Base-by-base conservation (phyloP, 371 early-diverging fungal species). In the Nematocida homosporus region DNA sequence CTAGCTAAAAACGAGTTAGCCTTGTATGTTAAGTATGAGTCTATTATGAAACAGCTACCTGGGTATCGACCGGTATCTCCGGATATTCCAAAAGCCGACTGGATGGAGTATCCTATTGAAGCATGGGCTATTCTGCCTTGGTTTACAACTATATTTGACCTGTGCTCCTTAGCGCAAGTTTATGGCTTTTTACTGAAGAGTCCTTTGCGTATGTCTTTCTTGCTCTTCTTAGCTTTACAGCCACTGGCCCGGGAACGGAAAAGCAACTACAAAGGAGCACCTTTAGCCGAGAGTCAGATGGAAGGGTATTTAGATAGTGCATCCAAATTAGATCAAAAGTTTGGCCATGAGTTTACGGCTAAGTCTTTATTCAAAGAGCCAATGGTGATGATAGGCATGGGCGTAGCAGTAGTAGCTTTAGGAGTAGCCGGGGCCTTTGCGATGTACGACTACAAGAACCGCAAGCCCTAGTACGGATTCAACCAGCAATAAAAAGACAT, bases 121-220 rank as follows among this genome's bases (percentile, higher is more conserved):
- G 37, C 38, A 16, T 10, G 37, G 6, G 27, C n/a, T 4, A 63
- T 44, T 63, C 41, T 44, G 27, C 60, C 55, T 10, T 72, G 75
- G 75, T 72, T 72, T 25, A 25, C 52, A 23, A 59, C 63, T 29
- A 38, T 27, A 6, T 59, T 72, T 48, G 50, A n/a, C 13, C 63
- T 59, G 27, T 23, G 40, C 5, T 60, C 60, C 32, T 27, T 72
- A 10, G 29, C 44, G 6, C 40, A 25, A 20, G 34, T 72, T 27
- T 72, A 72, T 34, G 13, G 18, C 13, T 61, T 59, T 29, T 37
- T 72, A 10, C 44, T 72, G 2, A 29, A 34, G 38, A 51, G 53
- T 16, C 29, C 51, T 13, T 23, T 61, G 29, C 37, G 59, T 8
- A 48, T 42, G 23, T 38, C 51, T 20, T 72, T 57, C 35, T 13